phyloP scores from a whole-genome alignment of 345 rosid genomes.

The Syzygium jambos region DNA sequence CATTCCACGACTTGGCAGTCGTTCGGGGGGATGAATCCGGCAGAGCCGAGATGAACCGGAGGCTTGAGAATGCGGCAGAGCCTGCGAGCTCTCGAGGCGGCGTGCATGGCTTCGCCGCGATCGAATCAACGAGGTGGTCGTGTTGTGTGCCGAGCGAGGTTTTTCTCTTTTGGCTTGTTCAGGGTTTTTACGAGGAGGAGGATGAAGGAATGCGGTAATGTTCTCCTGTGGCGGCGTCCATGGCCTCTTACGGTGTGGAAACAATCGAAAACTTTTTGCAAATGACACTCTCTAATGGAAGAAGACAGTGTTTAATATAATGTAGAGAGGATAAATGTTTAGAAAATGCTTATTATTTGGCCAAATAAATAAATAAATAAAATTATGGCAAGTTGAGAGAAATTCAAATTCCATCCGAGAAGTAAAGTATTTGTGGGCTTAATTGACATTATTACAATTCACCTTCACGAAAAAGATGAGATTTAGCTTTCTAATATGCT shows the following conservation, averaged over 20 bases:
- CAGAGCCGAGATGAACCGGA: neutral
- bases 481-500: rapidly evolving
- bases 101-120: neutral
- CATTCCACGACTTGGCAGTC: too few species aligned
- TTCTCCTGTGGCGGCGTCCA: neutral
- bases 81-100: neutral
- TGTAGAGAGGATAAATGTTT: too few species aligned
- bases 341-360: too few species aligned
- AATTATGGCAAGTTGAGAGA: neutral
- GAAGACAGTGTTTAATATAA: neutral
- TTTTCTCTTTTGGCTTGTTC: too few species aligned
- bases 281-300: too few species aligned
- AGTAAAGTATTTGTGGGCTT: too few species aligned
- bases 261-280: neutral
- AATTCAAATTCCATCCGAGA: too few species aligned
- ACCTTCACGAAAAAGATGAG: too few species aligned
- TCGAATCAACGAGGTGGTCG: too few species aligned
- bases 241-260: neutral
- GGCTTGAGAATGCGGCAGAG: neutral
- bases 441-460: too few species aligned
- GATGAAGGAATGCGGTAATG: neutral
- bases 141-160: too few species aligned
- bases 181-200: neutral
- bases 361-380: neutral
- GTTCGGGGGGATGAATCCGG: neutral